Conservation (phyloP, 352 stramenopile genomes). For the Globisporangium irregulare region DNA sequence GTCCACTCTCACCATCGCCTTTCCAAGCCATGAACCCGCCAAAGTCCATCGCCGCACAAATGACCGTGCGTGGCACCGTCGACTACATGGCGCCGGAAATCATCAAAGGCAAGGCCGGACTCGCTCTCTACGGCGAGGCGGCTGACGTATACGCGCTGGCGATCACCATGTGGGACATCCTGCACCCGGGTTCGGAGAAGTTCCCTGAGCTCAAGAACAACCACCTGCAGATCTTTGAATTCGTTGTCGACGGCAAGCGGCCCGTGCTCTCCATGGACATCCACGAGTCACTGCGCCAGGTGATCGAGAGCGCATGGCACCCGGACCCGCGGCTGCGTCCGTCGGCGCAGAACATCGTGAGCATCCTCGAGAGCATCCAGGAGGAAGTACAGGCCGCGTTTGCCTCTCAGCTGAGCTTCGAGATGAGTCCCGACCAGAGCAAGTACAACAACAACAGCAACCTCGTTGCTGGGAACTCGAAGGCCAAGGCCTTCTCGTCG, state of each 20-base stretch:
- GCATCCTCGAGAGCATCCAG: constrained; percentile 26
- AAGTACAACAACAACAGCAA: not conserved
- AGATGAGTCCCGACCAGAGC: constrained; percentile 10
- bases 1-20: constrained; percentile 2
- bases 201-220: constrained; percentile 34
- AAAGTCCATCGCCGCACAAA: constrained; percentile 17
- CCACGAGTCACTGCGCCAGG: constrained; percentile 14
- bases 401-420: constrained; percentile 6
- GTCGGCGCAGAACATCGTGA: constrained; percentile 25
- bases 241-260: constrained; percentile 36
- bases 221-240: constrained; percentile 38
- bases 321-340: constrained; percentile 15
- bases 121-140: constrained; percentile 54
- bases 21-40: constrained; percentile 13
- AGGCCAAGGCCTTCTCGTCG: not conserved
- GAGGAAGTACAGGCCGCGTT: constrained; percentile 19
- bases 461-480: not conserved
- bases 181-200: constrained; percentile 48
- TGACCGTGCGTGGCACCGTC: constrained; percentile 71
- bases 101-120: constrained; percentile 58
- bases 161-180: constrained; percentile 80
- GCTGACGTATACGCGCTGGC: constrained; percentile 73
- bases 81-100: constrained; percentile 83
- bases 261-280: constrained; percentile 18
- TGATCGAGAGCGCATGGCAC: constrained; percentile 25